Conservation (phyloP, 371 early-diverging fungal genomes). For the Mortierella sp. region DNA sequence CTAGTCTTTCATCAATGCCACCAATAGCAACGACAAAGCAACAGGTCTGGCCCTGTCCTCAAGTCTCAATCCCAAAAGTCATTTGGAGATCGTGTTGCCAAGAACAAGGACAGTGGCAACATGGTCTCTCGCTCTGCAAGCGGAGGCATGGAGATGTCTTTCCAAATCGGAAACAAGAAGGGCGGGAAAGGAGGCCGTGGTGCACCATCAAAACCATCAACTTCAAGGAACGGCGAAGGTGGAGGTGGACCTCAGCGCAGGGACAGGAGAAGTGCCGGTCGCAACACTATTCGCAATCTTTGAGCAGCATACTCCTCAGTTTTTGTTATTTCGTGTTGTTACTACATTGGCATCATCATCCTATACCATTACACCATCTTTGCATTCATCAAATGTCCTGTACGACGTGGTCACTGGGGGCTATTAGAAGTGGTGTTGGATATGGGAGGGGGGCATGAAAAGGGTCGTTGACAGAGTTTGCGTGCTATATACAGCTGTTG, state of each 20-base stretch:
- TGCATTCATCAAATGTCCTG: too few relatives aligned
- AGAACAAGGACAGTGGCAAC: conserved; percentile 34
- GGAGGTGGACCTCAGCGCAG: conserved; percentile 47
- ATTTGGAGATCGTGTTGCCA: conserved; percentile 53
- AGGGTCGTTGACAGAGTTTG: too few relatives aligned
- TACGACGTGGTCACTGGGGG: too few relatives aligned
- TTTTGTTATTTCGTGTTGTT: background rate
- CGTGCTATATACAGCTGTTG: too few relatives aligned
- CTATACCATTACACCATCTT: background rate
- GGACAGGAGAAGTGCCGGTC: conserved; percentile 54
- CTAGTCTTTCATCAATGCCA: background rate
- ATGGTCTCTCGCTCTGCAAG: conserved; percentile 67
- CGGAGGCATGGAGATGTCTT: conserved; percentile 77
- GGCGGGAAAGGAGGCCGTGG: conserved; percentile 35
- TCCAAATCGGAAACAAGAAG: conserved; percentile 41
- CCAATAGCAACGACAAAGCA: conserved; percentile 32
- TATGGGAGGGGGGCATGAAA: too few relatives aligned
- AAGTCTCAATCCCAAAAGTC: conserved; percentile 47
- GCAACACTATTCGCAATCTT: conserved; percentile 51
- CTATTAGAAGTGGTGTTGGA: too few relatives aligned
- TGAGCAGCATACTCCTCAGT: conserved; percentile 8
- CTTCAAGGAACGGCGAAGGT: conserved; percentile 15
- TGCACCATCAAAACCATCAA: conserved; percentile 52
- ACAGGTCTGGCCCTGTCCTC: conserved; percentile 37
- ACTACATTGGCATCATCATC: background rate